Percentiles rank a stretch among this genome's conserved stretches.
Conservation (phyloP, 805 yeast species). For the Wickerhamomyces mucosus region DNA sequence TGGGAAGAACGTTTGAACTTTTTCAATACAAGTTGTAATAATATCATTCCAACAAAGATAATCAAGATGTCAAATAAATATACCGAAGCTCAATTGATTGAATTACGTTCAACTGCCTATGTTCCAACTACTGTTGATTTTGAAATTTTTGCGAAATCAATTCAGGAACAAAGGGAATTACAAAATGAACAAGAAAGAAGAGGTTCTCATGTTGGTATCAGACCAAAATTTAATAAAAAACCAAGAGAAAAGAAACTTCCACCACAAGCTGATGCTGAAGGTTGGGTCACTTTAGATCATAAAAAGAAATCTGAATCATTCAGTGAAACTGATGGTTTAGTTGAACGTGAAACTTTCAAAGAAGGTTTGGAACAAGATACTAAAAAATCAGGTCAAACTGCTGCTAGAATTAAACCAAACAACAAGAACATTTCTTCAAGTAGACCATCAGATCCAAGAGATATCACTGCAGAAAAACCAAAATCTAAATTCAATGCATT, state of each 20-base stretch:
- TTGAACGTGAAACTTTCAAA: slow-evolving; percentile 34
- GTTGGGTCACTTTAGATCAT: slow-evolving; percentile 64
- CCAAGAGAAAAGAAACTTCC: slow-evolving; percentile 20
- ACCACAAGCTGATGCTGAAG: slow-evolving; percentile 61
- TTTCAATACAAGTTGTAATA: too few species aligned
- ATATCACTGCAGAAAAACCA: slow-evolving; percentile 58
- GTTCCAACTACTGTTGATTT: slow-evolving; percentile 57
- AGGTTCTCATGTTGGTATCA: slow-evolving; percentile 33
- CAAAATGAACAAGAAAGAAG: slow-evolving; percentile 36
- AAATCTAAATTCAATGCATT: slow-evolving; percentile 68
- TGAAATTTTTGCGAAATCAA: slow-evolving; percentile 52
- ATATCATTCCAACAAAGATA: too few species aligned
- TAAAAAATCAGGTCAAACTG: slow-evolving; percentile 38
- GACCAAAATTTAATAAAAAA: slow-evolving; percentile 47
- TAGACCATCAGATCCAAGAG: slow-evolving; percentile 66
- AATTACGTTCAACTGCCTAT: slow-evolving; percentile 45
- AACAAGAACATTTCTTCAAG: slow-evolving; percentile 67
- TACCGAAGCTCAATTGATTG: slow-evolving; percentile 62
- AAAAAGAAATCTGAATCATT: slow-evolving; percentile 26
- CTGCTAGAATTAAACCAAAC: slow-evolving; percentile 44
- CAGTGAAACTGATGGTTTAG: slow-evolving; percentile 41
- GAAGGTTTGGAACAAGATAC: slow-evolving; percentile 28
- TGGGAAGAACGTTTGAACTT: too few species aligned
- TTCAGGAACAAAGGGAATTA: slow-evolving; percentile 52
- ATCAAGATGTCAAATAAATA: slow-evolving; percentile 41